Evolutionary conservation across 306 rosid genomes (phyloP).

Genomic region (Cicer pinnatifidum): DNA sequence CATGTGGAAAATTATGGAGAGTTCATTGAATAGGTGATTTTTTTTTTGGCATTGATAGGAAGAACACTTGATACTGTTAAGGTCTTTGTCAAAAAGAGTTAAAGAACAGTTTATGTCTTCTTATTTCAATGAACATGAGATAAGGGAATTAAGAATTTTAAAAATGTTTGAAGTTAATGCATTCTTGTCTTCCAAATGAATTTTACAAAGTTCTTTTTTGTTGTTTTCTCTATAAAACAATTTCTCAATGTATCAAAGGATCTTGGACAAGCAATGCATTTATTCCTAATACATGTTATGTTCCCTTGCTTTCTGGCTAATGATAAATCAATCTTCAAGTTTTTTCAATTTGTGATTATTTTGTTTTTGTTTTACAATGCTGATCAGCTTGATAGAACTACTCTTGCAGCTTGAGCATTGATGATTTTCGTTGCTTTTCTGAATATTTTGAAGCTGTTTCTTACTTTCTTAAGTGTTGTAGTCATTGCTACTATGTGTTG

Average conservation of each 20-base stretch:
- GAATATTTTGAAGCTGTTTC: constrained; percentile 32
- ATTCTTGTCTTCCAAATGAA: constrained; percentile 30
- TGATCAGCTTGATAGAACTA: constrained; percentile 34
- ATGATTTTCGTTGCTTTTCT: constrained; percentile 38
- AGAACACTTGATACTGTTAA: constrained; percentile 37
- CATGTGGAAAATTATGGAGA: constrained; percentile 45
- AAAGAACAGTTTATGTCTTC: constrained; percentile 42
- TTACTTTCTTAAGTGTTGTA: constrained; percentile 44
- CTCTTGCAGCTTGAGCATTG: constrained; percentile 37
- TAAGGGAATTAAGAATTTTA: constrained; percentile 34
- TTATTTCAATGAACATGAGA: constrained; percentile 31
- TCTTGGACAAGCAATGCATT: constrained; percentile 43
- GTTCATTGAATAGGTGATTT: constrained; percentile 43
- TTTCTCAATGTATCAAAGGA: constrained; percentile 30
- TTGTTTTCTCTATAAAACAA: constrained; percentile 39
- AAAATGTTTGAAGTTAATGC: constrained; percentile 34
- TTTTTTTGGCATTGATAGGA: constrained; percentile 37
- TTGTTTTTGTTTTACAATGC: constrained; percentile 24
- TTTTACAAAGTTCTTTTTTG: constrained; percentile 26
- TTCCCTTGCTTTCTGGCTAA: constrained; percentile 31
- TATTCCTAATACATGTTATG: constrained; percentile 32
- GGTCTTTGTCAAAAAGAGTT: constrained; percentile 45
- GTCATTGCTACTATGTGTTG: constrained; percentile 30
- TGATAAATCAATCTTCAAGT: not conserved
- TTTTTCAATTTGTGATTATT: constrained; percentile 32